phyloP scores from a whole-genome alignment of 768 basidiomycete species.

The Rhodotorula babjevae region DNA sequence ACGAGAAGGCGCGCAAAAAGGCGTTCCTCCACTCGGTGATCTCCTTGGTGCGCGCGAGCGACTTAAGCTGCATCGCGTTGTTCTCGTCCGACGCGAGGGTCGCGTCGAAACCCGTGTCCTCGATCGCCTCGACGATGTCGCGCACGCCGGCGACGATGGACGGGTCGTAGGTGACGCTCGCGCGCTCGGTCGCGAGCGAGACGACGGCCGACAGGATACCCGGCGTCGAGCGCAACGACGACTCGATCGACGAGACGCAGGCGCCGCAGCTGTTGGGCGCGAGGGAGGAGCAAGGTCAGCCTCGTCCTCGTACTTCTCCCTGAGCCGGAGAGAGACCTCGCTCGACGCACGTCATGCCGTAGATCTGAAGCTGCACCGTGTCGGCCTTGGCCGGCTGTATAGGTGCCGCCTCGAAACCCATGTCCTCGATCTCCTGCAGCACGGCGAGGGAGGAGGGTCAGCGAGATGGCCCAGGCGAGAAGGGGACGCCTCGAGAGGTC shows the following conservation, averaged over 20 bases:
- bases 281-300: background rate
- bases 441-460: background rate
- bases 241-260: slow-evolving; percentile 72
- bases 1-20: slow-evolving; percentile 66
- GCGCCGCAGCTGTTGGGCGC: slow-evolving; percentile 55
- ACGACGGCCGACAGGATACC: slow-evolving; percentile 70
- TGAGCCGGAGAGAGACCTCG: background rate
- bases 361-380: slow-evolving; percentile 66
- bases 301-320: too few relatives aligned
- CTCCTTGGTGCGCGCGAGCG: slow-evolving; percentile 82
- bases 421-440: slow-evolving; percentile 78
- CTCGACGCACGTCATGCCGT: slow-evolving; percentile 70
- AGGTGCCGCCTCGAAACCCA: slow-evolving; percentile 81
- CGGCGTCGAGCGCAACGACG: slow-evolving; percentile 62
- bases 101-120: slow-evolving; percentile 85
- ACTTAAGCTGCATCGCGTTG: slow-evolving; percentile 76
- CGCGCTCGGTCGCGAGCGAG: slow-evolving; percentile 65
- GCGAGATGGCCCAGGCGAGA: background rate
- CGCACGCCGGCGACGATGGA: slow-evolving; percentile 62
- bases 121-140: slow-evolving; percentile 81
- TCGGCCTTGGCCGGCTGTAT: slow-evolving; percentile 65
- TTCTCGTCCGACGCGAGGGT: slow-evolving; percentile 68
- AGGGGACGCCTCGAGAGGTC: slow-evolving; percentile 12
- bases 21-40: slow-evolving; percentile 81
- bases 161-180: slow-evolving; percentile 71